Evolutionary conservation across 257 asterid genomes (phyloP), one percentile per base, ranked within the genome.

Genomic region (Ligustrum vulgare): DNA sequence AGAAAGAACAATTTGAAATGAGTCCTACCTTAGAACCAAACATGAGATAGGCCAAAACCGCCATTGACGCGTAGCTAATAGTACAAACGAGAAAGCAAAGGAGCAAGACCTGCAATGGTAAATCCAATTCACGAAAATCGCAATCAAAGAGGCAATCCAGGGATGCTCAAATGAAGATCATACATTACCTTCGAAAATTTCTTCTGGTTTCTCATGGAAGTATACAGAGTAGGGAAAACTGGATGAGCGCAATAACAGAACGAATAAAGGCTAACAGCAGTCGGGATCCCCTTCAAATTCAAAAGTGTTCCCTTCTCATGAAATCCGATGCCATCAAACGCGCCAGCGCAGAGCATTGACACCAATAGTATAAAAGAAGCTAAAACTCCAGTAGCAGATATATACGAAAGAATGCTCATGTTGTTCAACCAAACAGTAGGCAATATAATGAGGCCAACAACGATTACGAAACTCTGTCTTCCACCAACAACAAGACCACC

Each of bases 221-320:
- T 88, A 82, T 94, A 94, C 16, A 94, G 43, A 1, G 96, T 87
- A 0, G 98, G 99, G 22, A 94, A 94, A 85, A 94, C 97, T 0
- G 99, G 99, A 82, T 94, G 99, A 39, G 96, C 98, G 35, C 99
- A 92, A 12, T 92, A 94, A 66, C 99, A 94, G 72, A 92, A 94
- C 18, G 98, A 88, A 9, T 91, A 91, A 9, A 94, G 80, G 80
- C 98, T 94, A 51, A 88, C 79, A 25, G 97, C 94, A 2, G 91
- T 89, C 0, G 98, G 98, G 28, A 89, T 74, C 43, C 98, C 97
- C 15, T 74, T 77, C 75, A 75, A 75, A 56, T 87, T 82, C 2
- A 91, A 10, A 66, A 79, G 5, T 2, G 62, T 68, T 8, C 93
- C 97, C 77, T 80, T 80, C 23, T 82, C 84, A 0, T 75, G 85